Base-by-base conservation (phyloP, 2,329 filamentous ascomycete genomes). In the Keithomyces neogunnii region DNA sequence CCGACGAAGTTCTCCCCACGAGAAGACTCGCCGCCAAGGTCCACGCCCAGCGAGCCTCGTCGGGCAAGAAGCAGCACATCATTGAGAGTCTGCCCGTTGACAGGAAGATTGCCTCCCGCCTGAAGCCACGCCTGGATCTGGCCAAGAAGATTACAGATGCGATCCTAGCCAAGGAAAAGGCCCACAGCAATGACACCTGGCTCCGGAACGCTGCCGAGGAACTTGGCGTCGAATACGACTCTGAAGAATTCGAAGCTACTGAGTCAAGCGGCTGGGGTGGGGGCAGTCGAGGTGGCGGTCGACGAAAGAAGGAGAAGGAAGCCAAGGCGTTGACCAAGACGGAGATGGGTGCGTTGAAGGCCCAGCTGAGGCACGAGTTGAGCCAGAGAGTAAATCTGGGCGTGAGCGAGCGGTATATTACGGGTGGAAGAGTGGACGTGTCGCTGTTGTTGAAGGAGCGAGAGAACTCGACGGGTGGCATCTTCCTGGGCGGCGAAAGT, bases 141-240 rank as follows among this genome's bases (percentile, higher is more conserved):
- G 84, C 91, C n/a, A 95, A 96, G 70, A 84, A 84, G 63, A 84
- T 99, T 11, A 86, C 90, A 1, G 92, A 97, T 61, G 80, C 87
- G 1, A 76, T 76, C 1, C 79, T 93, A 7, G 92, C 91, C 6
- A 96, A 96, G 70, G 89, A 95, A 64, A 95, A 92, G 69, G 82
- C 85, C 8, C 82, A 81, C 51, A 86, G 86, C 61, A 88, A 95
- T 59, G 88, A 96, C 58, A 82, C 89, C 51, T 93, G 91, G 83
- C 74, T 97, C 60, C 82, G 82, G 43, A 81, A 81, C 46, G 91
- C 90, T 0, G 93, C 93, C 0, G 90, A 96, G 52, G 92, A 97
- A 57, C 76, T 99, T 0, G 93, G 93, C 1, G 88, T 97, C 0
- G 92, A 96, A 49, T 96, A 95, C 64, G 90, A 97, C 63, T 87